These are phyloP conservation scores for Phalaenopsis aphrodite DNA, from an alignment of 106 monocot species.

Conservation along the genomic window DNA sequence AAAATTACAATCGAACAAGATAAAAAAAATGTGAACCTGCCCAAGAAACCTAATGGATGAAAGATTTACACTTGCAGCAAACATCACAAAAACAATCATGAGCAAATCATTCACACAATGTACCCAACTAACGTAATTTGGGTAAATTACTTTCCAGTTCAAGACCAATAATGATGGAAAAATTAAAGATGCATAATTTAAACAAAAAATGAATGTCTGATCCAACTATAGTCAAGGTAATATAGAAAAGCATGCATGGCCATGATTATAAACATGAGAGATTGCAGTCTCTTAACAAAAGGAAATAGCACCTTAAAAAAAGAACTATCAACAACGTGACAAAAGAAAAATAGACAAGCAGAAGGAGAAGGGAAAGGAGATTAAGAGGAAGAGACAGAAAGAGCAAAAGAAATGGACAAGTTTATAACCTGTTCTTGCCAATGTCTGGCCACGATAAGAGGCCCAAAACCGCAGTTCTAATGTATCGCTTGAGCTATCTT, in stretches of 20 bases:
- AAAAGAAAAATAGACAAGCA: not conserved
- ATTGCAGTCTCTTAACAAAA: not conserved
- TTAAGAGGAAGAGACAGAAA: not conserved
- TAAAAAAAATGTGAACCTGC: not conserved
- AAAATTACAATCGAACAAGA: not conserved
- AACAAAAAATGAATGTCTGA: not conserved
- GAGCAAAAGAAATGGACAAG: not conserved
- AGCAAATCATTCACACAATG: not conserved
- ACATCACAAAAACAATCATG: not conserved
- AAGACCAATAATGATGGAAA: not conserved
- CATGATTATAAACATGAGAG: not conserved
- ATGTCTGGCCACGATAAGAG: slow-evolving; percentile 93
- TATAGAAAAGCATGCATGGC: not conserved
- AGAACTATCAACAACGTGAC: not conserved
- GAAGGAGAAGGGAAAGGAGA: not conserved
- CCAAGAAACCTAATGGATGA: not conserved
- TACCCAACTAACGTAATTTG: not conserved
- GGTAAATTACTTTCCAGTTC: not conserved
- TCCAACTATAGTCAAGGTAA: not conserved
- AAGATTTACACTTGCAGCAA: not conserved
- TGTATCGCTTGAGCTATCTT: slow-evolving; percentile 42
- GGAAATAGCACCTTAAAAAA: not conserved
- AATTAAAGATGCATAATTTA: not conserved
- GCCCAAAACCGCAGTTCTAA: slow-evolving; percentile 93
- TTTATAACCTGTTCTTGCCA: slow-evolving; percentile 78